Conservation (phyloP, 1,139 yeast genomes). For the Nakaseomyces uthaithaninus region DNA sequence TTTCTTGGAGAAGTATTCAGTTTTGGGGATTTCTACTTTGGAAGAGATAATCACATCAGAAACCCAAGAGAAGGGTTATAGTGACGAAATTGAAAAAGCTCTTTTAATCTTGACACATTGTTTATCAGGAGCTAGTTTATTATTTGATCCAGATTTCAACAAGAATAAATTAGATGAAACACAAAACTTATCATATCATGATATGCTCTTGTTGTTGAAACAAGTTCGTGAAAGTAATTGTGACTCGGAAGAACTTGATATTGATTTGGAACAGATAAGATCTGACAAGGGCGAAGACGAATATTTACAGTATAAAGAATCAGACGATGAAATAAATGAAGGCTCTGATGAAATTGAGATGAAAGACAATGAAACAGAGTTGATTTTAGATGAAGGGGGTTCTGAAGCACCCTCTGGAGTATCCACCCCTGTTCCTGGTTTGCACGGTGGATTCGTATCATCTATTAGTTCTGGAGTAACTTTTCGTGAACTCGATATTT, state of each 20-base stretch:
- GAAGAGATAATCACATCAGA: slow-evolving; percentile 29
- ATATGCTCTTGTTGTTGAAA: slow-evolving; percentile 31
- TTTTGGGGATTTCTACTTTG: slow-evolving; percentile 38
- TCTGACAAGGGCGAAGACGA: slow-evolving; percentile 34
- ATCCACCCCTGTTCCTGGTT: slow-evolving; percentile 25
- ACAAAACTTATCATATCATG: slow-evolving; percentile 20
- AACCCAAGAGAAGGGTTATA: slow-evolving; percentile 14
- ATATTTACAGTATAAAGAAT: slow-evolving; percentile 19
- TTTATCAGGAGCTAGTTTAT: slow-evolving; percentile 64
- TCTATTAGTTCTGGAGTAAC: slow-evolving; percentile 20
- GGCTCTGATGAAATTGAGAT: slow-evolving; percentile 6
- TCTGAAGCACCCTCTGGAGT: slow-evolving; percentile 31
- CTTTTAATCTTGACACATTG: slow-evolving; percentile 52
- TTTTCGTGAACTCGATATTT: slow-evolving; percentile 51
- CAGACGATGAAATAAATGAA: slow-evolving; percentile 4
- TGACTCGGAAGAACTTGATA: slow-evolving; percentile 31
- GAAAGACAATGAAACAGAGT: slow-evolving; percentile 14
- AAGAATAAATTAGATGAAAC: slow-evolving; percentile 21
- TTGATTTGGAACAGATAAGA: slow-evolving; percentile 33
- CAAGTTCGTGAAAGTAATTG: slow-evolving; percentile 31
- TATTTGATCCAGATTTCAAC: slow-evolving; percentile 59
- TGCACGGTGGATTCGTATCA: slow-evolving; percentile 14
- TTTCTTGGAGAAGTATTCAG: slow-evolving; percentile 43
- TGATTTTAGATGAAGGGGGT: slow-evolving; percentile 29
- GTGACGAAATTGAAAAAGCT: slow-evolving; percentile 48